Conservation (phyloP, 139 green algal genomes). For the Tetradesmus obliquus region DNA sequence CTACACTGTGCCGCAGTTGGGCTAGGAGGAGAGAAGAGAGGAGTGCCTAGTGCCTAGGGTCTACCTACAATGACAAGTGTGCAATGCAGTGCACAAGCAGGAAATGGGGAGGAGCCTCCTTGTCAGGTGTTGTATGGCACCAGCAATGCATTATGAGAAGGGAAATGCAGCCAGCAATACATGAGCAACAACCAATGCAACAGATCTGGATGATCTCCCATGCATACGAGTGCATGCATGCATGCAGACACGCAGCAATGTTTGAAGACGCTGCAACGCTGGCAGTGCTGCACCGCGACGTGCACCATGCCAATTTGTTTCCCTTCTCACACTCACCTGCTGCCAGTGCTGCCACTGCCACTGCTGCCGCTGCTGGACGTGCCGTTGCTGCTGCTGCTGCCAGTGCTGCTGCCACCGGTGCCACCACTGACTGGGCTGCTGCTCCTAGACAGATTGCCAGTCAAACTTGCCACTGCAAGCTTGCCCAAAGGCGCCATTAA, state of each 20-base stretch:
- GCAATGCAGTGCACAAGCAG: neutral
- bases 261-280: too few species aligned
- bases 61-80: neutral
- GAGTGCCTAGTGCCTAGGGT: too few species aligned
- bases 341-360: neutral
- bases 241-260: too few species aligned
- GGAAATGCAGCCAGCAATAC: neutral
- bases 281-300: too few species aligned
- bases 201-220: too few species aligned
- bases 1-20: neutral
- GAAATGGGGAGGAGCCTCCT: too few species aligned
- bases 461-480: conserved; percentile 17
- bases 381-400: neutral
- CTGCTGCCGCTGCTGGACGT: neutral
- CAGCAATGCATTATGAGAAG: neutral
- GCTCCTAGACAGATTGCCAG: neutral
- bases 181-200: neutral
- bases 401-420: neutral
- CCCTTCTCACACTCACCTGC: neutral
- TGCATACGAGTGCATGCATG: too few species aligned
- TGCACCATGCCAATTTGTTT: too few species aligned
- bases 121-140: too few species aligned
- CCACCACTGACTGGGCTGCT: neutral
- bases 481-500: conserved; percentile 27
- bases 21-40: too few species aligned